Conservation (phyloP, 2,329 filamentous ascomycete species). For the Epichloe festucae region DNA sequence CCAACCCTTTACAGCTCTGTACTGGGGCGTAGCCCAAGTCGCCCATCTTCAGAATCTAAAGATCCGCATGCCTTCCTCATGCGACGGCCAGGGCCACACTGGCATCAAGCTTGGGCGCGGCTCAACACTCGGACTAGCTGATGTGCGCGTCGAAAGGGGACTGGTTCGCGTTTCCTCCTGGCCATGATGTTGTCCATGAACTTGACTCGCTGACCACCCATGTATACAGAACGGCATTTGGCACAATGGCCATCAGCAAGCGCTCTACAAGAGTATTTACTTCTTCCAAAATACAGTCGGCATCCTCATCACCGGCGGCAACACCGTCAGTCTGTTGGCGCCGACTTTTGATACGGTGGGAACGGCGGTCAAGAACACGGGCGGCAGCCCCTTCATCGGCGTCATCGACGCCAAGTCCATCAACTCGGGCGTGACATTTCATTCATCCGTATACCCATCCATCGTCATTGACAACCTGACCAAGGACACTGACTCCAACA, state of each 20-base stretch:
- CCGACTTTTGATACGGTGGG: constrained; percentile 28
- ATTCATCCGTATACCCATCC: constrained; percentile 24
- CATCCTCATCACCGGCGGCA: constrained; percentile 17
- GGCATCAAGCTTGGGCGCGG: constrained; percentile 28
- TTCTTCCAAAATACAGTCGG: constrained; percentile 29
- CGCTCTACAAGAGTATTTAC: constrained; percentile 29
- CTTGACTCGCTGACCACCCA: background rate
- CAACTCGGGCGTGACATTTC: constrained; percentile 28
- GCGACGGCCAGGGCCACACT: constrained; percentile 24
- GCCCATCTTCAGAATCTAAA: constrained; percentile 29
- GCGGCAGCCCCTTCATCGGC: constrained; percentile 26
- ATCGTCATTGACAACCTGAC: constrained; percentile 30
- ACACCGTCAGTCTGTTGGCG: constrained; percentile 26
- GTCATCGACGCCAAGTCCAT: constrained; percentile 27
- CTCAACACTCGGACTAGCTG: constrained; percentile 27
- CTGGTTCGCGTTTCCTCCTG: background rate
- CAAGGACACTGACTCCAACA: constrained; percentile 25
- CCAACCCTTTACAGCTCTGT: constrained; percentile 25
- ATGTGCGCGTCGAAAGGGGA: constrained; percentile 27
- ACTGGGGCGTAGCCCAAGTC: constrained; percentile 32
- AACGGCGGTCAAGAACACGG: constrained; percentile 23
- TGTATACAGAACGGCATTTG: constrained; percentile 27
- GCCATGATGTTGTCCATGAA: background rate
- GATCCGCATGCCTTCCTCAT: constrained; percentile 26
- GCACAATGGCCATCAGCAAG: constrained; percentile 30